phyloP scores from a whole-genome alignment of 139 green algal genomes.

The Asterochloris erici region DNA sequence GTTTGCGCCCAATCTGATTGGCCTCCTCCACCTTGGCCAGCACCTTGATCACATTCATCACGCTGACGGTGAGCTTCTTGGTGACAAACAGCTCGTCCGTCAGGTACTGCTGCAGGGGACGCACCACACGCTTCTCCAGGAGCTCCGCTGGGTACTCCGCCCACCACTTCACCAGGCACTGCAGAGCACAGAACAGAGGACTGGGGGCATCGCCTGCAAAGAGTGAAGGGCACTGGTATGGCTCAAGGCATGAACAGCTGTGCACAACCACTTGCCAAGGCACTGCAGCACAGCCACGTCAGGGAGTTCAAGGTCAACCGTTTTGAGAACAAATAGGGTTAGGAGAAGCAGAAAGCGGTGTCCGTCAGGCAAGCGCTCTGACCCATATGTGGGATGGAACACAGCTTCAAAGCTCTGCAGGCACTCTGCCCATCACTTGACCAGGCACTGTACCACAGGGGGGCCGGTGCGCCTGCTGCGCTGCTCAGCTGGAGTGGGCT shows the following conservation, averaged over 20 bases:
- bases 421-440: neutral
- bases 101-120: constrained; percentile 68
- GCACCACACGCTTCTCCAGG: constrained; percentile 62
- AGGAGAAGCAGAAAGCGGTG: neutral
- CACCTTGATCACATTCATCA: constrained; percentile 92
- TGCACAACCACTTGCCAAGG: too few relatives aligned
- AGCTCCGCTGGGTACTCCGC: constrained; percentile 69
- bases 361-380: neutral
- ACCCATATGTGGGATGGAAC: too few relatives aligned
- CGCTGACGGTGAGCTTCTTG: constrained; percentile 81
- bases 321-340: neutral
- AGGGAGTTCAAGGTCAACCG: too few relatives aligned
- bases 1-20: constrained; percentile 63
- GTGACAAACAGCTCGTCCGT: constrained; percentile 78
- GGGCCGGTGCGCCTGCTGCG: too few relatives aligned
- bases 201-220: neutral
- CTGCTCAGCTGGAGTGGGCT: too few relatives aligned
- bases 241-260: neutral
- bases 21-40: constrained; percentile 78
- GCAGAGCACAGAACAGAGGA: neutral
- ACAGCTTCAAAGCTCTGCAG: neutral
- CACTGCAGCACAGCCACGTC: neutral
- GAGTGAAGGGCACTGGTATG: neutral
- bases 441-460: neutral
- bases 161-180: constrained; percentile 86